phyloP scores from a whole-genome alignment of 2,329 filamentous ascomycete genomes.

The Lithohypha guttulata region DNA sequence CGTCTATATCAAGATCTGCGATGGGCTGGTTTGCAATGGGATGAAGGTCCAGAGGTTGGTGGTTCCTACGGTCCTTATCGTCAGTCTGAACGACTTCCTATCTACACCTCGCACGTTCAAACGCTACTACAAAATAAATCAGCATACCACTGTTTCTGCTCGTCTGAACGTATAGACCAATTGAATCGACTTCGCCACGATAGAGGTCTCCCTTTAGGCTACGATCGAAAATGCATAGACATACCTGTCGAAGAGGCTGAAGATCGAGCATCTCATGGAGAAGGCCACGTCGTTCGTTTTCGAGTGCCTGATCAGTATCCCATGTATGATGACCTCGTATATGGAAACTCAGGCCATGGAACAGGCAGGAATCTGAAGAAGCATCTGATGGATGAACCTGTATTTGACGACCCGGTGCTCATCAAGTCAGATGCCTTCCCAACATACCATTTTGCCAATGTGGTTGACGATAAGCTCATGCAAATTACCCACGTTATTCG shows the following conservation, averaged over 20 bases:
- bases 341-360: slow-evolving; percentile 50
- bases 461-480: slow-evolving; percentile 94
- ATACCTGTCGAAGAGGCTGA: slow-evolving; percentile 58
- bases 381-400: slow-evolving; percentile 33
- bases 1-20: slow-evolving; percentile 66
- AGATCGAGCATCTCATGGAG: slow-evolving; percentile 55
- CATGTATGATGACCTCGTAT: slow-evolving; percentile 66
- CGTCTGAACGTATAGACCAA: slow-evolving; percentile 55
- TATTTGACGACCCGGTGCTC: slow-evolving; percentile 74
- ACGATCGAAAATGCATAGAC: slow-evolving; percentile 62
- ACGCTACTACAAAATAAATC: slow-evolving; percentile 57
- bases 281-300: slow-evolving; percentile 68
- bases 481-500: slow-evolving; percentile 90
- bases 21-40: slow-evolving; percentile 88
- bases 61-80: slow-evolving; percentile 77
- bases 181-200: slow-evolving; percentile 55
- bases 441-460: slow-evolving; percentile 95
- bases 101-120: slow-evolving; percentile 63
- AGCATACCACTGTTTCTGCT: slow-evolving; percentile 92
- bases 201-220: slow-evolving; percentile 48
- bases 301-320: slow-evolving; percentile 53
- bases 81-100: slow-evolving; percentile 68
- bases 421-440: slow-evolving; percentile 86
- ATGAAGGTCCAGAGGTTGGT: slow-evolving; percentile 79
- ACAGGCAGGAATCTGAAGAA: slow-evolving; percentile 39